A percentile compares a stretch with the other conserved stretches of the same genome.
Conservation (phyloP, 2,329 filamentous ascomycete species). For the Phialophora macrospora region DNA sequence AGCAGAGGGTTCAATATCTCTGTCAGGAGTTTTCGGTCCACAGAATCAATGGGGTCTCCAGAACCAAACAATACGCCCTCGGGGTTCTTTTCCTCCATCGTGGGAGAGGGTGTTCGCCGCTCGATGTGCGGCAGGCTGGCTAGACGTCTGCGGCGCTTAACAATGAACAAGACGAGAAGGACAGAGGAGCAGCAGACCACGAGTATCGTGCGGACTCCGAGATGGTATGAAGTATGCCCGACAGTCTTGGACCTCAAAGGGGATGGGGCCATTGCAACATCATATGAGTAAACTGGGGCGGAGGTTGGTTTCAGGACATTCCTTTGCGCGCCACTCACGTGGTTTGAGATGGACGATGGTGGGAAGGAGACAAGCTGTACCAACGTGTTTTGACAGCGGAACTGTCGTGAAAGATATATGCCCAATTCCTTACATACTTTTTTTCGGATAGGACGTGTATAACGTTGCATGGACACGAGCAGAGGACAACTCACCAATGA, state of each 20-base stretch:
- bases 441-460: slow-evolving; percentile 10
- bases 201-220: slow-evolving; percentile 7
- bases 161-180: not conserved
- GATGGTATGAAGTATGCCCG: not conserved
- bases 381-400: slow-evolving; percentile 5
- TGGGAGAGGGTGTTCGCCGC: not conserved
- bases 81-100: not conserved
- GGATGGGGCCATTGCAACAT: slow-evolving; percentile 12
- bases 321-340: not conserved
- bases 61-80: not conserved
- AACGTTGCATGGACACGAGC: slow-evolving; percentile 16
- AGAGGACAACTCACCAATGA: slow-evolving; percentile 15
- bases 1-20: not conserved
- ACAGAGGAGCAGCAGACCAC: slow-evolving; percentile 11
- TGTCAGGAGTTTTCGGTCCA: not conserved
- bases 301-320: slow-evolving; percentile 10
- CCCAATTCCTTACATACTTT: not conserved
- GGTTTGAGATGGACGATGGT: not conserved
- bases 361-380: not conserved
- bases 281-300: slow-evolving; percentile 12
- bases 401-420: slow-evolving; percentile 9
- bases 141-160: slow-evolving; percentile 4
- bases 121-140: not conserved
- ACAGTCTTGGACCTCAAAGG: slow-evolving; percentile 4
- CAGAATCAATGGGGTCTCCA: not conserved